Conservation (phyloP, 306 rosid species). For the Castanopsis chinensis region DNA sequence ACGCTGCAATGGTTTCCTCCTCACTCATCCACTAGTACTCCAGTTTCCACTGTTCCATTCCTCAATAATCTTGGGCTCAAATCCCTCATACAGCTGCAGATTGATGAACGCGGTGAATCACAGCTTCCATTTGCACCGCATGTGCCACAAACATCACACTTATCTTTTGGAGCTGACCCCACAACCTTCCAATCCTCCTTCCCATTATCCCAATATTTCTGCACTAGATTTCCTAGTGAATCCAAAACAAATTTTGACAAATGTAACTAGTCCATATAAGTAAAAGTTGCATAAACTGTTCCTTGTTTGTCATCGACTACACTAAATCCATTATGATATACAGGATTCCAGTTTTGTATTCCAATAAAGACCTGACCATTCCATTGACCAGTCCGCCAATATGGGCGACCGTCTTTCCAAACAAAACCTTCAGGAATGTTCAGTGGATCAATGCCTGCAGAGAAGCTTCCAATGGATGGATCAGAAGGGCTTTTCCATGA, state of each 20-base stretch:
- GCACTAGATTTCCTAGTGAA: too few relatives aligned
- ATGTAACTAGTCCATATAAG: too few relatives aligned
- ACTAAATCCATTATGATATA: too few relatives aligned
- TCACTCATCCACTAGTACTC: conserved; percentile 43
- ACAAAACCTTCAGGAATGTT: too few relatives aligned
- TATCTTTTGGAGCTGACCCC: too few relatives aligned
- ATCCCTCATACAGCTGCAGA: conserved; percentile 53
- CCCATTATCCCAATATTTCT: too few relatives aligned
- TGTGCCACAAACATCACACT: neutral
- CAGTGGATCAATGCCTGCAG: neutral
- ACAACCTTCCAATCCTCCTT: too few relatives aligned
- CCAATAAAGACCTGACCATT: too few relatives aligned
- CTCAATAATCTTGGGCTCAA: conserved; percentile 14
- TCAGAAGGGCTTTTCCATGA: neutral
- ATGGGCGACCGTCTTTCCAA: too few relatives aligned
- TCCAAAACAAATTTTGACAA: too few relatives aligned
- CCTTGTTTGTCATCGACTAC: neutral
- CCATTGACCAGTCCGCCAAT: too few relatives aligned
- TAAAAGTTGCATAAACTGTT: neutral
- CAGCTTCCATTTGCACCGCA: conserved; percentile 54
- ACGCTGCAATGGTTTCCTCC: conserved; percentile 28
- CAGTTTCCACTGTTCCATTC: conserved; percentile 34
- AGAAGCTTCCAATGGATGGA: conserved; percentile 11
- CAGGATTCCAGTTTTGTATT: too few relatives aligned
- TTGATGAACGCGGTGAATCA: conserved; percentile 6